Evolutionary conservation across 495 filamentous ascomycete genomes (phyloP).

Genomic region (Podospora didyma): DNA sequence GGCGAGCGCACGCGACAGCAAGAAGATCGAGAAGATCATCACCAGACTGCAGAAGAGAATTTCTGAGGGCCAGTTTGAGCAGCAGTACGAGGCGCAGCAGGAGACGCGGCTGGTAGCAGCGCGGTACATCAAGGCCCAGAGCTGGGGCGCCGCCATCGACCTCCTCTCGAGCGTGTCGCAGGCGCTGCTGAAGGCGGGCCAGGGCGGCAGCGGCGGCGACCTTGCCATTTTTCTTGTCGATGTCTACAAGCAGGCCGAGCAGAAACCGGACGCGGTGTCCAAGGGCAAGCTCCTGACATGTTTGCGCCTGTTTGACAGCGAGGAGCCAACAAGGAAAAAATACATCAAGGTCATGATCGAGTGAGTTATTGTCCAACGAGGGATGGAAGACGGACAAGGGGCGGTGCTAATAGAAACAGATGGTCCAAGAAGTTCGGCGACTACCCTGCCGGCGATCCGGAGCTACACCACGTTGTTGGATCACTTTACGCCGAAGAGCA

Average conservation of each 20-base stretch:
- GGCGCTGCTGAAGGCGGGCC: constrained; percentile 79
- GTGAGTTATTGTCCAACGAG: constrained; percentile 37
- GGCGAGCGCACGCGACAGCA: constrained; percentile 12
- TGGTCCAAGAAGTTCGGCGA: constrained; percentile 86
- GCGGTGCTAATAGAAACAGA: constrained; percentile 30
- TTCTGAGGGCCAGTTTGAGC: constrained; percentile 72
- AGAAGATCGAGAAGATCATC: constrained; percentile 50
- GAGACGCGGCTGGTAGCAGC: constrained; percentile 91
- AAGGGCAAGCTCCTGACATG: constrained; percentile 58
- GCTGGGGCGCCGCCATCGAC: constrained; percentile 80
- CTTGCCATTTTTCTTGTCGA: constrained; percentile 80
- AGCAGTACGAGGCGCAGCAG: constrained; percentile 88
- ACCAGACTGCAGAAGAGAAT: constrained; percentile 62
- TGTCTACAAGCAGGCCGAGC: constrained; percentile 78
- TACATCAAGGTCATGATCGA: constrained; percentile 84
- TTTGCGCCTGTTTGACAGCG: constrained; percentile 71
- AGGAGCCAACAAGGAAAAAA: constrained; percentile 86
- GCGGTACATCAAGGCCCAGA: constrained; percentile 80
- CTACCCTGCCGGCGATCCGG: constrained; percentile 88
- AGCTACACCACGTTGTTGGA: constrained; percentile 90
- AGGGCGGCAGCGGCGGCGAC: constrained; percentile 90
- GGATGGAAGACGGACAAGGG: background rate
- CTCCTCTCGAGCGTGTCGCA: constrained; percentile 81
- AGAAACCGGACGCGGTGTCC: constrained; percentile 61
- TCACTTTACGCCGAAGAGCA: constrained; percentile 85